Evolutionary conservation across 805 yeast species (phyloP).

Genomic region (Grigorovia jiainica): DNA sequence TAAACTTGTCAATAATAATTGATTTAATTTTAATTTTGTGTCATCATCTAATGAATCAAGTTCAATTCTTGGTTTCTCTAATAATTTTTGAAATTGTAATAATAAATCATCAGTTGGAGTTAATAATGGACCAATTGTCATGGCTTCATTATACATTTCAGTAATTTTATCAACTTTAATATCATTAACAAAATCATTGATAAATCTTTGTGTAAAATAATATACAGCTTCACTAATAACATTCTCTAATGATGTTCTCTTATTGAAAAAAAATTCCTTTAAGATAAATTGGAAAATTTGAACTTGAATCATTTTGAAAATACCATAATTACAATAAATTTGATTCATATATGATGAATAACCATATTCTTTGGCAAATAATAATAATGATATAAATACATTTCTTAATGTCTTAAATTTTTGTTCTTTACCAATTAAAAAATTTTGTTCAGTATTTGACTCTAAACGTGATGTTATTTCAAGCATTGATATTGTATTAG

Average conservation of each 20-base stretch:
- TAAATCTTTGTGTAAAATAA: conserved; percentile 11
- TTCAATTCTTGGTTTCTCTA: not conserved
- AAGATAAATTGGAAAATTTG: conserved; percentile 26
- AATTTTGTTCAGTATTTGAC: conserved; percentile 24
- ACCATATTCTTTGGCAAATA: not conserved
- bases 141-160: not conserved
- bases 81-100: not conserved
- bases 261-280: conserved; percentile 13
- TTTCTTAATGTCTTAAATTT: conserved; percentile 31
- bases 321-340: conserved; percentile 3
- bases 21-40: not conserved
- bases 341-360: not conserved
- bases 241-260: conserved; percentile 9
- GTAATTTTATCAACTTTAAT: conserved; percentile 8
- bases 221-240: conserved; percentile 13
- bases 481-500: conserved; percentile 38
- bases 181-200: conserved; percentile 1
- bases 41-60: not conserved
- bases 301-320: conserved; percentile 9
- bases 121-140: not conserved
- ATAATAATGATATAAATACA: conserved; percentile 8
- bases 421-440: conserved; percentile 31
- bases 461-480: conserved; percentile 53
- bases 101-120: not conserved
- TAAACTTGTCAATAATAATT: conserved; percentile 2